Base-by-base conservation (phyloP, 495 filamentous ascomycete genomes). In the Xylaria sp. region DNA sequence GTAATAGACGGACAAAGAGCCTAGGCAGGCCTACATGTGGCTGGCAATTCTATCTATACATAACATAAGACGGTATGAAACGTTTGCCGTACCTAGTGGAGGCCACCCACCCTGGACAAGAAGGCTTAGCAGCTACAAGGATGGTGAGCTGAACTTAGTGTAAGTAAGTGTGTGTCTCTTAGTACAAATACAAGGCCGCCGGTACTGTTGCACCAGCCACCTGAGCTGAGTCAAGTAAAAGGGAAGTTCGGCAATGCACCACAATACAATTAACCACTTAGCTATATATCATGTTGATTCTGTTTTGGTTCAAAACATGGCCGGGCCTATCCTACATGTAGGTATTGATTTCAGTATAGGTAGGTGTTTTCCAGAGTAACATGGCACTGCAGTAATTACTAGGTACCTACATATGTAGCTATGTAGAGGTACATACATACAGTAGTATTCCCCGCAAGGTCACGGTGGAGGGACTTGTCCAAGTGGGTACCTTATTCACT, bases 91-190 rank as follows among this genome's bases (percentile, higher is more conserved):
- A n/a, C n/a, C n/a, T n/a, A 59, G 57, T 59, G 57, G 57, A 59
- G 57, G 31, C 57, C 57, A 40, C 33, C 57, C 37, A 37, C 35
- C 35, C 8, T 37, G 35, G 35, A 58, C 17, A n/a, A 37, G 55
- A 59, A 59, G 57, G 57, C 57, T 59, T 59, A 59, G 57, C 57
- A 59, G 57, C 57, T 59, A 37, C 57, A 59, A 37, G 57, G 57
- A 21, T 59, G 57, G 57, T 21, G 19, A 59, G 57, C 57, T 37
- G 33, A 37, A 37, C 2, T n/a, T 7, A n/a, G n/a, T n/a, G n/a
- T n/a, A n/a, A n/a, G n/a, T n/a, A n/a, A n/a, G n/a, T n/a, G n/a
- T n/a, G n/a, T n/a, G n/a, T n/a, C n/a, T n/a, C n/a, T n/a, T n/a
- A n/a, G n/a, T n/a, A n/a, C n/a, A n/a, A n/a, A n/a, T n/a, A n/a